phyloP scores from a whole-genome alignment of 805 yeast species.

The Helenozyma rhizophorensis region DNA sequence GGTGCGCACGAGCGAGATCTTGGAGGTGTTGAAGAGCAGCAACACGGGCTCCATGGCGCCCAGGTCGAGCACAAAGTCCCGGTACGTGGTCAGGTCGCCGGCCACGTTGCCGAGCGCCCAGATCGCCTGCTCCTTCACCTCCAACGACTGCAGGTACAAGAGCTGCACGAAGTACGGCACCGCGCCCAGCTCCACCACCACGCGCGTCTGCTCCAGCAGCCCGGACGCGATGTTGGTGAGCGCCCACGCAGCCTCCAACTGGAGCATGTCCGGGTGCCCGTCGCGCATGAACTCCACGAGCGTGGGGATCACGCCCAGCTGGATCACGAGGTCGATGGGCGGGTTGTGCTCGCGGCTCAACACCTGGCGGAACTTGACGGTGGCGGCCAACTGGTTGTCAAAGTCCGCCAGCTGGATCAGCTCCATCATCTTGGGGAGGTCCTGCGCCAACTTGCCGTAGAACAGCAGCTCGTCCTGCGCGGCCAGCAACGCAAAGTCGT shows the following conservation, averaged over 20 bases:
- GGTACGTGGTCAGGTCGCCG: slow-evolving; percentile 86
- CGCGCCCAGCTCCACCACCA: slow-evolving; percentile 90
- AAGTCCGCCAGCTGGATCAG: slow-evolving; percentile 71
- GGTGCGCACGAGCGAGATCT: slow-evolving; percentile 87
- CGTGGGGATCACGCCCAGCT: slow-evolving; percentile 89
- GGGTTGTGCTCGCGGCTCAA: slow-evolving; percentile 93
- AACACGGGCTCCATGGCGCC: slow-evolving; percentile 89
- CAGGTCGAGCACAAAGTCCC: slow-evolving; percentile 83
- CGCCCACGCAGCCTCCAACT: slow-evolving; percentile 99
- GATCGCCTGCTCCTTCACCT: slow-evolving; percentile 96
- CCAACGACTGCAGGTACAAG: slow-evolving; percentile 74
- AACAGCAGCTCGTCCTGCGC: slow-evolving; percentile 46
- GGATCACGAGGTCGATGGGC: slow-evolving; percentile 90
- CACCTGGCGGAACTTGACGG: slow-evolving; percentile 89
- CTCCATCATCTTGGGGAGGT: slow-evolving; percentile 81
- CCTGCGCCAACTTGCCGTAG: slow-evolving; percentile 44
- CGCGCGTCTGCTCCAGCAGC: slow-evolving; percentile 78
- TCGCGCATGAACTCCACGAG: slow-evolving; percentile 77
- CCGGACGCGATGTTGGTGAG: slow-evolving; percentile 97
- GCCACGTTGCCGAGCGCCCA: slow-evolving; percentile 99
- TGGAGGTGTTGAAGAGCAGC: slow-evolving; percentile 70
- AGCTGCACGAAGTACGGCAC: slow-evolving; percentile 86
- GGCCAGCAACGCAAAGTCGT: slow-evolving; percentile 32
- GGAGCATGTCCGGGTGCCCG: slow-evolving; percentile 78
- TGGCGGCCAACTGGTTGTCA: slow-evolving; percentile 80